Evolutionary conservation across 2,329 filamentous ascomycete genomes (phyloP).

Genomic region (Neurospora sp.): DNA sequence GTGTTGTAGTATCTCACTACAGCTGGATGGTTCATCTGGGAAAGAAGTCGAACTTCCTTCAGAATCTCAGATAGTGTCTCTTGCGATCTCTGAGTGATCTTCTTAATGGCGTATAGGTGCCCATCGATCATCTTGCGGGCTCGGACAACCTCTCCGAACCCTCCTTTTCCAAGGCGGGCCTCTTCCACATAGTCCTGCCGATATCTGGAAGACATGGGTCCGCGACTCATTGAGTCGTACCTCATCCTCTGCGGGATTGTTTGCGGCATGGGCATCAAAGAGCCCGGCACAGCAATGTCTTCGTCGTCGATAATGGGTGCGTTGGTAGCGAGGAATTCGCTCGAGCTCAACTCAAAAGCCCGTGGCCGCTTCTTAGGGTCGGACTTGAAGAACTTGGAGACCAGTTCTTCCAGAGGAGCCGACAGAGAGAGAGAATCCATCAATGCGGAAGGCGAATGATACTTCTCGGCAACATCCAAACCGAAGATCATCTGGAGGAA

Average conservation of each 20-base stretch:
- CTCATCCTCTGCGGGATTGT: slow-evolving; percentile 40
- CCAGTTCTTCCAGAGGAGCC: slow-evolving; percentile 65
- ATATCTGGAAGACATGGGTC: slow-evolving; percentile 60
- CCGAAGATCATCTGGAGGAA: slow-evolving; percentile 94
- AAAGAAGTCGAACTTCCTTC: slow-evolving; percentile 79
- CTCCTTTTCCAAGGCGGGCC: slow-evolving; percentile 80
- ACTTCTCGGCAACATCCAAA: slow-evolving; percentile 62
- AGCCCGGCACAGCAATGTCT: slow-evolving; percentile 29
- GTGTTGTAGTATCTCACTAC: slow-evolving; percentile 89
- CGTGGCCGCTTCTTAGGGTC: slow-evolving; percentile 78
- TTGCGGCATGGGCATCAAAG: slow-evolving; percentile 33
- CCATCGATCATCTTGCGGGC: slow-evolving; percentile 90
- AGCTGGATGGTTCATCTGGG: slow-evolving; percentile 81
- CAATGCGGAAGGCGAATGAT: slow-evolving; percentile 67
- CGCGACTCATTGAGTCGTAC: slow-evolving; percentile 51
- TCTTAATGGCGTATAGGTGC: slow-evolving; percentile 92
- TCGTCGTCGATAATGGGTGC: slow-evolving; percentile 47
- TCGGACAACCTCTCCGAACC: slow-evolving; percentile 93
- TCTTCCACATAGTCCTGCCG: slow-evolving; percentile 85
- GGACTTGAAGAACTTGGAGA: slow-evolving; percentile 74
- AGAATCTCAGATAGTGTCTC: slow-evolving; percentile 72
- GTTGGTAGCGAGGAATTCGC: slow-evolving; percentile 57
- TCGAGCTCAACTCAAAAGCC: slow-evolving; percentile 62
- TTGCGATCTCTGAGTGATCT: slow-evolving; percentile 76
- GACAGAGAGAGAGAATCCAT: slow-evolving; percentile 65